phyloP scores from a whole-genome alignment of 2,329 filamentous ascomycete species.

The Colletotrichum sp. region DNA sequence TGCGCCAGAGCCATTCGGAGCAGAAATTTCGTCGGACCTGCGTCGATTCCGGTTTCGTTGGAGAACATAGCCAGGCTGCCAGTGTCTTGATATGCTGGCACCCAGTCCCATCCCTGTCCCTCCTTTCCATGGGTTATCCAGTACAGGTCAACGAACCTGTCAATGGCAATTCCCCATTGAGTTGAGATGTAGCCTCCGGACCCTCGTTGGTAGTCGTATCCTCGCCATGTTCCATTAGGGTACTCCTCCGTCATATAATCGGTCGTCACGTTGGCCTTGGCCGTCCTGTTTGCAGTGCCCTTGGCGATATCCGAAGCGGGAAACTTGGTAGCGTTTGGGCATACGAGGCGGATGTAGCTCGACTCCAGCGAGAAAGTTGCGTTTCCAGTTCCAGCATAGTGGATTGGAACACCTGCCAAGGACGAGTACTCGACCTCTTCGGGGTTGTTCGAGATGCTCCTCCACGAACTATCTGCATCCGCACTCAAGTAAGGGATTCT shows the following conservation, averaged over 20 bases:
- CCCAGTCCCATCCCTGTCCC: background rate
- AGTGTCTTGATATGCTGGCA: rapidly evolving
- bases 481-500: constrained; percentile 26
- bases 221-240: background rate
- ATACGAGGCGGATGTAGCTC: background rate
- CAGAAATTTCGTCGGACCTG: background rate
- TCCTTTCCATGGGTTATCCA: background rate
- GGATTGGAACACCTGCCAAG: background rate
- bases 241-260: background rate
- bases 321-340: background rate
- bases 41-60: background rate
- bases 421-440: background rate
- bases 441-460: background rate
- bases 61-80: rapidly evolving
- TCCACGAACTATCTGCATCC: background rate
- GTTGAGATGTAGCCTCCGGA: background rate
- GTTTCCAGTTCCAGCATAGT: background rate
- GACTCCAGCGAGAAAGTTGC: constrained; percentile 1
- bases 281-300: background rate
- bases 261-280: background rate
- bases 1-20: background rate
- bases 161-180: background rate
- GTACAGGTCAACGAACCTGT: background rate
- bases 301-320: background rate
- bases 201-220: background rate